A percentile compares a stretch with the other conserved stretches of the same genome.
Evolutionary conservation across 352 stramenopile genomes (phyloP).

Genomic region (Phytophthora crassamura): DNA sequence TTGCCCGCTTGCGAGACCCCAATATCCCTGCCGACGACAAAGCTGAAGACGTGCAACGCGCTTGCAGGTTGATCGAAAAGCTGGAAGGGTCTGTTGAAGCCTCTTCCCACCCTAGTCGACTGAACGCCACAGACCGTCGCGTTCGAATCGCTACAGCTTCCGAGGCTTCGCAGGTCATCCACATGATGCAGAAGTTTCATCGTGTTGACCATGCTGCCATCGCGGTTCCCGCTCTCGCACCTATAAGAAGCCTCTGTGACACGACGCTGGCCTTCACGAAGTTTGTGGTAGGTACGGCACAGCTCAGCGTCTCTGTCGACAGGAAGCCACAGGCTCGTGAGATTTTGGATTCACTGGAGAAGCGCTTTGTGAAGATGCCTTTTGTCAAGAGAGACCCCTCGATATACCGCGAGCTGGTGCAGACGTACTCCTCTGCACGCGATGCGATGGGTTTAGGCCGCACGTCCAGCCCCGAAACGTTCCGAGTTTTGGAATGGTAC

Average conservation of each 20-base stretch:
- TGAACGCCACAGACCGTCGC: slow-evolving; percentile 12
- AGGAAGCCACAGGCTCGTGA: slow-evolving; percentile 25
- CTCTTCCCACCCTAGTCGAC: slow-evolving; percentile 16
- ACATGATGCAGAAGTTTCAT: slow-evolving; percentile 40
- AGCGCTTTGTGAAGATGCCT: slow-evolving; percentile 25
- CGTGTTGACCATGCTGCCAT: slow-evolving; percentile 22
- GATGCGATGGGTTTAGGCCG: slow-evolving; percentile 17
- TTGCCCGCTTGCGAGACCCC: slow-evolving; percentile 20
- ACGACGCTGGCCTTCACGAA: slow-evolving; percentile 19
- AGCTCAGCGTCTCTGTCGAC: slow-evolving; percentile 17
- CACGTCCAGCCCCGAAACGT: slow-evolving; percentile 8
- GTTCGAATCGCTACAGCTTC: slow-evolving; percentile 1
- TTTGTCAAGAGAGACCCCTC: slow-evolving; percentile 12
- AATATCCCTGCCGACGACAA: slow-evolving; percentile 14
- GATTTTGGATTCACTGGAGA: slow-evolving; percentile 33
- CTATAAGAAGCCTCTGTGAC: slow-evolving; percentile 20
- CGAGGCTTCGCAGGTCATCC: slow-evolving; percentile 20
- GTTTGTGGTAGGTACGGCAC: slow-evolving; percentile 22
- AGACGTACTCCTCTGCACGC: slow-evolving; percentile 17
- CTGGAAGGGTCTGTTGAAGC: slow-evolving; percentile 2
- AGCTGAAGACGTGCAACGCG: slow-evolving; percentile 16
- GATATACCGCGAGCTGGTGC: slow-evolving; percentile 15
- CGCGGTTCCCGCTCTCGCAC: slow-evolving; percentile 3
- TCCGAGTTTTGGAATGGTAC: slow-evolving; percentile 17
- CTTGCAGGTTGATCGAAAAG: slow-evolving; percentile 19